Conservation (phyloP, 768 basidiomycete genomes). For the Mycena filopes region DNA sequence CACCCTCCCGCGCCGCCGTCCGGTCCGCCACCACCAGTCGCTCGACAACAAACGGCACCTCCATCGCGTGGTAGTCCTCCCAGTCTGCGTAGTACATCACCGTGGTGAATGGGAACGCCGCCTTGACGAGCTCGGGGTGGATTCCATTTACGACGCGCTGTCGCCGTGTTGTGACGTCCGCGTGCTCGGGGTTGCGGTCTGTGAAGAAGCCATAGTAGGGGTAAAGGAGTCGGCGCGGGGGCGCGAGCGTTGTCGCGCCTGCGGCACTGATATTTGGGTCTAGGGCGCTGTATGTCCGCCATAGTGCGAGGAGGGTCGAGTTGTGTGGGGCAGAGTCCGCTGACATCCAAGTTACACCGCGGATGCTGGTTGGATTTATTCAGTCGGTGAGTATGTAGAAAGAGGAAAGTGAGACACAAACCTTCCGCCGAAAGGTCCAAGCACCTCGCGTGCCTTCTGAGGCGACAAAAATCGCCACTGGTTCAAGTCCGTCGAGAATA, state of each 20-base stretch:
- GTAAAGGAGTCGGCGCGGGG: constrained; percentile 80
- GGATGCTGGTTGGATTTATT: constrained; percentile 54
- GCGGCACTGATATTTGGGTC: constrained; percentile 47
- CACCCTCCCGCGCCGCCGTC: constrained; percentile 63
- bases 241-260: constrained; percentile 64
- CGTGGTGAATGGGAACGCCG: constrained; percentile 77
- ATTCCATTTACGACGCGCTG: constrained; percentile 69
- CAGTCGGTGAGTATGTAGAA: constrained; percentile 1
- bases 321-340: constrained; percentile 66
- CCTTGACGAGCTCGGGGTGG: constrained; percentile 77
- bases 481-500: constrained; percentile 53
- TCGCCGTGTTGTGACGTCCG: constrained; percentile 51
- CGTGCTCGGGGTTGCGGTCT: constrained; percentile 52
- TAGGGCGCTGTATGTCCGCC: constrained; percentile 25
- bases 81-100: constrained; percentile 81
- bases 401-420: constrained; percentile 40
- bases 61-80: constrained; percentile 76
- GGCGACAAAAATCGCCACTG: constrained; percentile 72
- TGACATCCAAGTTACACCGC: constrained; percentile 77
- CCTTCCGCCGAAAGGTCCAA: constrained; percentile 68
- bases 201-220: constrained; percentile 73
- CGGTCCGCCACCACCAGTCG: constrained; percentile 83
- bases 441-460: constrained; percentile 54
- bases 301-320: constrained; percentile 70
- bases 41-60: constrained; percentile 77